Percentiles rank a stretch among this genome's conserved stretches.
Evolutionary conservation across 73 alveolate species (phyloP).

Genomic region (Paramecium sexaurelia): DNA sequence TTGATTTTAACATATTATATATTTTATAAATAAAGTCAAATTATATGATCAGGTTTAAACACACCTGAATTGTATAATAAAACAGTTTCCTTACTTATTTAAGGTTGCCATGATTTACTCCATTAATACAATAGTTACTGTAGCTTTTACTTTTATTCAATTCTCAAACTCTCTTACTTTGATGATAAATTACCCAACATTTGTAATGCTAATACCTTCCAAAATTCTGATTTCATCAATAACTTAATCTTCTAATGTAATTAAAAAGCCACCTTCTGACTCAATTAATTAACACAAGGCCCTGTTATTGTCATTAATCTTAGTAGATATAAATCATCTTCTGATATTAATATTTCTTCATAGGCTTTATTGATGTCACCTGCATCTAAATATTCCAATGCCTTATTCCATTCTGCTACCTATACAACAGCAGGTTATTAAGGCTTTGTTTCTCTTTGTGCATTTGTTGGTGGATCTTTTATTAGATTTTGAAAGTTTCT

Average conservation of each 20-base stretch:
- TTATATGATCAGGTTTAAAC: conserved; percentile 4
- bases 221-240: conserved; percentile 15
- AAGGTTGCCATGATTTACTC: conserved; percentile 42
- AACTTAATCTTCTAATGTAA: conserved; percentile 1
- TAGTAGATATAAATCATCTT: conserved; percentile 41
- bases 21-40: not conserved
- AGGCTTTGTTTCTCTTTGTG: not conserved
- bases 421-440: not conserved
- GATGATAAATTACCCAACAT: not conserved
- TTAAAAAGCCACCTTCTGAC: conserved; percentile 4
- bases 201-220: conserved; percentile 22
- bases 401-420: conserved; percentile 33
- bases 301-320: conserved; percentile 49
- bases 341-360: not conserved
- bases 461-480: not conserved
- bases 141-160: conserved; percentile 11
- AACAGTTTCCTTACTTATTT: conserved; percentile 17
- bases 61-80: conserved; percentile 35
- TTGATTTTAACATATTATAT: not conserved
- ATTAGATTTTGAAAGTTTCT: not conserved
- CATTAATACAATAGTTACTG: not conserved
- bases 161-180: not conserved
- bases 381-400: not conserved
- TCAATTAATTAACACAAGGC: conserved; percentile 20
- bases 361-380: conserved; percentile 25